Evolutionary conservation across 1,284 basidiomycete genomes (phyloP), one percentile per base, ranked within the genome.

Genomic region (Spongiforma sp.): DNA sequence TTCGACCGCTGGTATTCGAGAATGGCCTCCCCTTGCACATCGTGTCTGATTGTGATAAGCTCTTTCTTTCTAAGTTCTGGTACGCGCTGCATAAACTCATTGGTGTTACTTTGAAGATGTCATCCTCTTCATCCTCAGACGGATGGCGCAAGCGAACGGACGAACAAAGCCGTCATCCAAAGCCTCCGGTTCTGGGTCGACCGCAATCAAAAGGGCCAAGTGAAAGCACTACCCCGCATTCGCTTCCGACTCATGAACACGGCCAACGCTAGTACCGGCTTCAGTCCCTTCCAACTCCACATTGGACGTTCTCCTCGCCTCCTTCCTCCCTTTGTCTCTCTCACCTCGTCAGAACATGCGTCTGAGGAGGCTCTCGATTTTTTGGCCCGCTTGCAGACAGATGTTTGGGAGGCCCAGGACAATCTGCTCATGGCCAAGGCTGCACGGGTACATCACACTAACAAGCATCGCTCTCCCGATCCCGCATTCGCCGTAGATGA

Each of bases 41-140:
- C 3, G 57, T 78, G 0, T 73, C 65, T 0, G 74, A 80, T 33
- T 53, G 69, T 0, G 73, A 78, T 43, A 65, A 68, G 2, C 62
- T 76, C 0, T 80, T 78, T 11, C 57, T 75, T 0, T 69, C 71
- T 0, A 59, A 70, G 3, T 69, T 80, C 11, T 81, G 76, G 77
- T 48, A 39, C 0, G 56, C 61, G 0, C 57, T 79, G 0, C 63
- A 68, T 41, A 63, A 69, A 12, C 70, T 79, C 0, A 69, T 74
- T 0, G 77, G 79, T 0, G 69, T 79, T 1, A 70, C 72, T 9
- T 65, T 81, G 0, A 74, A 74, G 11, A 69, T 82, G 68, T 82
- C 78, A 0, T 73, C 77, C 0, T 33, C 78, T 0, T 83, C 83
- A 84, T 61, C 81, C 80, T 0, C 71, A 83, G 59, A 80, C 74